Conservation (phyloP, 1,284 basidiomycete species). For the Pulveroboletus sp. region DNA sequence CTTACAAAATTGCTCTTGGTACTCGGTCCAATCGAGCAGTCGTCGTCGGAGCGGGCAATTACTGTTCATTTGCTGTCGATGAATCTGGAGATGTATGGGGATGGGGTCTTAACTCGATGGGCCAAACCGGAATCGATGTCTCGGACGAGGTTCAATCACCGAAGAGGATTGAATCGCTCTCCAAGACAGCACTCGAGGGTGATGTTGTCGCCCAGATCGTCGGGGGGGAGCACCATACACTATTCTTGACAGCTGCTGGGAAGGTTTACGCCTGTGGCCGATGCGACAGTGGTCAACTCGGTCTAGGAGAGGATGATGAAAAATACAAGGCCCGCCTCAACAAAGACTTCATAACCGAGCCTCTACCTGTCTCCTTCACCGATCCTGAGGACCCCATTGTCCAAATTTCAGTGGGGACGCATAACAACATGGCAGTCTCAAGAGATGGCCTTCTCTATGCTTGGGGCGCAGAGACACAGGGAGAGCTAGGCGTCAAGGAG, state of each 20-base stretch:
- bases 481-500: conserved; percentile 61
- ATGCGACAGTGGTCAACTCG: conserved; percentile 76
- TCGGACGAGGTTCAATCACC: conserved; percentile 62
- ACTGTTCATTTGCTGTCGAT: conserved; percentile 89
- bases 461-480: conserved; percentile 83
- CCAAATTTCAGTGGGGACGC: conserved; percentile 72
- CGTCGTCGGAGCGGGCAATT: conserved; percentile 74
- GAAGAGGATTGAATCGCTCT: conserved; percentile 61
- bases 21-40: conserved; percentile 65
- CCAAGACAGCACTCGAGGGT: conserved; percentile 62
- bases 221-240: conserved; percentile 83
- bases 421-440: conserved; percentile 83
- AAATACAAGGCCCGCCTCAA: conserved; percentile 50
- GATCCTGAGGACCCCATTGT: conserved; percentile 65
- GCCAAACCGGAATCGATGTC: conserved; percentile 59
- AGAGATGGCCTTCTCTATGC: conserved; percentile 75
- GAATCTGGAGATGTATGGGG: conserved; percentile 79
- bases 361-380: conserved; percentile 64
- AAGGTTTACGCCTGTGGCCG: conserved; percentile 83
- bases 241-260: conserved; percentile 84
- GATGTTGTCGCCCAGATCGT: conserved; percentile 67
- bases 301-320: conserved; percentile 59
- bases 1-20: conserved; percentile 78
- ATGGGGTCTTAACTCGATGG: conserved; percentile 87
- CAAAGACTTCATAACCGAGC: conserved; percentile 58